Evolutionary conservation across 768 basidiomycete species (phyloP).

Genomic region (Tylopilus cervinicoccineus): DNA sequence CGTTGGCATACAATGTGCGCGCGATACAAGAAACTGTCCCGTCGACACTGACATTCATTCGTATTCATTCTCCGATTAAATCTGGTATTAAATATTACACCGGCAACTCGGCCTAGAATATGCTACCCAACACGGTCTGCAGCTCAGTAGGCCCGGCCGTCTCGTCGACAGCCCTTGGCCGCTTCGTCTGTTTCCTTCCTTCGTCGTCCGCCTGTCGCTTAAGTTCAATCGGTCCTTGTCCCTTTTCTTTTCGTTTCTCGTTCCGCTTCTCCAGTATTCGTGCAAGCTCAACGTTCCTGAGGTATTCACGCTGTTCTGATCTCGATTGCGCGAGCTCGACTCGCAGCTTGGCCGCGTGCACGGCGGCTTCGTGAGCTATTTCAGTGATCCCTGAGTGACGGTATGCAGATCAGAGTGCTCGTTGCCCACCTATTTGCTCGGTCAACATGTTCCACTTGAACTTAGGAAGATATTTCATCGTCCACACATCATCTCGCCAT

Average conservation of each 20-base stretch:
- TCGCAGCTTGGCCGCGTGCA: slow-evolving; percentile 85
- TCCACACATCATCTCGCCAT: slow-evolving; percentile 98
- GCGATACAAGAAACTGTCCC: slow-evolving; percentile 46
- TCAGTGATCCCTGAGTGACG: slow-evolving; percentile 8
- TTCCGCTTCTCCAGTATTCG: slow-evolving; percentile 80
- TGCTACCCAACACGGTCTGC: slow-evolving; percentile 43
- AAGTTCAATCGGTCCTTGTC: slow-evolving; percentile 41
- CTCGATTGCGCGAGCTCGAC: slow-evolving; percentile 86
- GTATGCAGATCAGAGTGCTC: not conserved
- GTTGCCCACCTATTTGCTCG: slow-evolving; percentile 90
- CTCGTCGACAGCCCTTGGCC: slow-evolving; percentile 5
- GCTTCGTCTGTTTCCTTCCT: slow-evolving; percentile 12
- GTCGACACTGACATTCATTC: slow-evolving; percentile 14
- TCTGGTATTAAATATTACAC: slow-evolving; percentile 5
- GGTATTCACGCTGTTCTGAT: slow-evolving; percentile 87
- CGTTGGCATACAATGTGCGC: slow-evolving; percentile 49
- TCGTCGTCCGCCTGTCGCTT: slow-evolving; percentile 16
- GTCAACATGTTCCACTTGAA: slow-evolving; percentile 99
- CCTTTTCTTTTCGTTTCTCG: slow-evolving; percentile 57
- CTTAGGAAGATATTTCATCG: slow-evolving; percentile 96
- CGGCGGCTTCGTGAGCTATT: slow-evolving; percentile 87
- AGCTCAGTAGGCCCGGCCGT: slow-evolving; percentile 23
- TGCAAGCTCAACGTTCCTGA: slow-evolving; percentile 91
- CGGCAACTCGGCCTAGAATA: slow-evolving; percentile 43
- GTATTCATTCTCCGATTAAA: slow-evolving; percentile 23